These are phyloP conservation scores for Ricinus communis DNA, from an alignment of 345 rosid genomes.

Conservation along the genomic window DNA sequence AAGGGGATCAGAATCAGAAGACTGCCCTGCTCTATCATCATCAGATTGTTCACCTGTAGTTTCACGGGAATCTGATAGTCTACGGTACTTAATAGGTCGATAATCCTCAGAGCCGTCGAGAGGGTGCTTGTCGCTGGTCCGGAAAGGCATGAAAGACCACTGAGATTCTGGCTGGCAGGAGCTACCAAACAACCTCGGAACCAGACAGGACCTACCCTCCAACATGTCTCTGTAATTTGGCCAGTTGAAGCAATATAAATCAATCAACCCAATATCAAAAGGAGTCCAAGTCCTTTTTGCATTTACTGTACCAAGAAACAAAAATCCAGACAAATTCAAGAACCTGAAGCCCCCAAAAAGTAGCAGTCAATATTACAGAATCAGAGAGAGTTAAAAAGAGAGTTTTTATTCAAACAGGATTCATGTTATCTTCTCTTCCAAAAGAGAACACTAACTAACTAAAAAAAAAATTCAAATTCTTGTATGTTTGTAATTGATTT, in stretches of 20 bases:
- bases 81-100: slow-evolving; percentile 34
- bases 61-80: slow-evolving; percentile 26
- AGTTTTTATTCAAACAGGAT: background rate
- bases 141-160: slow-evolving; percentile 61
- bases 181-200: slow-evolving; percentile 57
- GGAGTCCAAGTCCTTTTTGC: slow-evolving; percentile 13
- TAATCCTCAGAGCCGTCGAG: slow-evolving; percentile 34
- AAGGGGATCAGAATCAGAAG: slow-evolving; percentile 58
- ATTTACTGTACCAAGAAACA: background rate
- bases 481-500: slow-evolving; percentile 12
- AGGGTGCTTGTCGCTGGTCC: slow-evolving; percentile 51
- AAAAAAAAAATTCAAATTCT: background rate
- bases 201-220: slow-evolving; percentile 65
- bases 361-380: background rate
- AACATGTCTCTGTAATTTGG: slow-evolving; percentile 52
- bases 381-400: background rate
- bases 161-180: slow-evolving; percentile 61
- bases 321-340: slow-evolving; percentile 5
- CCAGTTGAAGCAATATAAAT: slow-evolving; percentile 8
- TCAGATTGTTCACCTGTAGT: slow-evolving; percentile 11
- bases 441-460: background rate
- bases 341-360: slow-evolving; percentile 7
- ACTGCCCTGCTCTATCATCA: slow-evolving; percentile 42
- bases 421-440: slow-evolving; percentile 7
- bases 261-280: background rate